phyloP scores from a whole-genome alignment of 305 asterid species.

The Ilex paraguariensis region DNA sequence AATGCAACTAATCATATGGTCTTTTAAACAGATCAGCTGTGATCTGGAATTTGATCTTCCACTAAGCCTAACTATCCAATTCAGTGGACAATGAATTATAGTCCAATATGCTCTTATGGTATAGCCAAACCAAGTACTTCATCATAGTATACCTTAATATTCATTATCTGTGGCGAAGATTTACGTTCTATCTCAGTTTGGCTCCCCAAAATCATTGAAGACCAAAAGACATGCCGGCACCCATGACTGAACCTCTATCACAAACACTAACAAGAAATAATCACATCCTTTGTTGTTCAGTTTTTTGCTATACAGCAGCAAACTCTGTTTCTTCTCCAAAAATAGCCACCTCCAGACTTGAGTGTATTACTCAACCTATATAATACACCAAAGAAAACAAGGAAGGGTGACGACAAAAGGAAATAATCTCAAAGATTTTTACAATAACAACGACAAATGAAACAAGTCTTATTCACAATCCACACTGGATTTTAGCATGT shows the following conservation, averaged over 20 bases:
- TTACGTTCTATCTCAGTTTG: constrained; percentile 6
- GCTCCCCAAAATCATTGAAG: background rate
- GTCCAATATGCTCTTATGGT: too few species aligned
- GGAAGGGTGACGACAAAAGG: constrained; percentile 9
- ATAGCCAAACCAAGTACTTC: too few species aligned
- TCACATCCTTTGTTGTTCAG: too few species aligned
- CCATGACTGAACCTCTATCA: constrained; percentile 1
- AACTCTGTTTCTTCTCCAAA: constrained; percentile 12
- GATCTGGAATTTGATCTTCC: too few species aligned
- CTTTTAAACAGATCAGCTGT: too few species aligned
- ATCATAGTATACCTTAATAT: background rate
- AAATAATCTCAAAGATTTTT: too few species aligned
- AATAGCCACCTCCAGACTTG: constrained; percentile 57
- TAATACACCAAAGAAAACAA: background rate
- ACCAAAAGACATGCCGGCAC: background rate
- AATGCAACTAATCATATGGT: too few species aligned
- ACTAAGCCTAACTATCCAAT: too few species aligned
- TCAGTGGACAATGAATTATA: too few species aligned
- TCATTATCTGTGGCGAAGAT: background rate
- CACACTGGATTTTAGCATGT: too few species aligned
- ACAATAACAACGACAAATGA: too few species aligned
- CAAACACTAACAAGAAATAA: constrained; percentile 2
- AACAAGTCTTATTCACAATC: too few species aligned
- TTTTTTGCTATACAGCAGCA: constrained; percentile 1
- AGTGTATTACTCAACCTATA: constrained; percentile 74